These are phyloP conservation scores for Quercus wislizeni DNA, from an alignment of 306 rosid genomes.

Conservation along the genomic window DNA sequence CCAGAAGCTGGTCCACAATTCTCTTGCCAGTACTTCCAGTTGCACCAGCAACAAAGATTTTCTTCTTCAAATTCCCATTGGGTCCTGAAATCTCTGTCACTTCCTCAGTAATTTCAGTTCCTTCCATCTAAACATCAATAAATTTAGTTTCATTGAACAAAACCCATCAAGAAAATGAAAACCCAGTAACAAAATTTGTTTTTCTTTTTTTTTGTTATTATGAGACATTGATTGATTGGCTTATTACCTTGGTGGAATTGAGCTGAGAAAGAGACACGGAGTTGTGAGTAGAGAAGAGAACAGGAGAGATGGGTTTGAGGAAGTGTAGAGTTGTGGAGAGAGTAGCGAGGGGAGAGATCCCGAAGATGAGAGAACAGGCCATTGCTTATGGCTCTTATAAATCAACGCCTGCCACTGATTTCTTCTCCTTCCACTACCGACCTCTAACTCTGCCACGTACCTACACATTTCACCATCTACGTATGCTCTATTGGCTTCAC, in stretches of 20 bases:
- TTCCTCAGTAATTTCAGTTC: constrained; percentile 54
- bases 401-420: not conserved
- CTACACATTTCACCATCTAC: not conserved
- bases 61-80: constrained; percentile 44
- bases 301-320: constrained; percentile 14
- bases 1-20: constrained; percentile 81
- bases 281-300: constrained; percentile 21
- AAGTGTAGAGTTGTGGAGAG: constrained; percentile 13
- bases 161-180: not conserved
- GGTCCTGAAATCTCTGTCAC: constrained; percentile 26
- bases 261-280: constrained; percentile 33
- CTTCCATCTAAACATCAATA: constrained; percentile 60
- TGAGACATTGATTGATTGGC: not conserved
- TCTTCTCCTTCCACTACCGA: constrained; percentile 14
- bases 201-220: not conserved
- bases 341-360: constrained; percentile 19
- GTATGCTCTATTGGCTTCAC: too few species aligned
- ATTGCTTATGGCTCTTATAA: constrained; percentile 28
- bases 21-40: constrained; percentile 89
- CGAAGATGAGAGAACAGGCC: constrained; percentile 49
- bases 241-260: constrained; percentile 47
- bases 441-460: constrained; percentile 36
- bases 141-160: not conserved
- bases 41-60: constrained; percentile 91
- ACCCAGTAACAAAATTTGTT: not conserved